Percentiles rank a stretch among this genome's conserved stretches.
These are phyloP conservation scores for Globisporangium emineosum DNA, from an alignment of 352 stramenopile genomes.

Conservation along the genomic window DNA sequence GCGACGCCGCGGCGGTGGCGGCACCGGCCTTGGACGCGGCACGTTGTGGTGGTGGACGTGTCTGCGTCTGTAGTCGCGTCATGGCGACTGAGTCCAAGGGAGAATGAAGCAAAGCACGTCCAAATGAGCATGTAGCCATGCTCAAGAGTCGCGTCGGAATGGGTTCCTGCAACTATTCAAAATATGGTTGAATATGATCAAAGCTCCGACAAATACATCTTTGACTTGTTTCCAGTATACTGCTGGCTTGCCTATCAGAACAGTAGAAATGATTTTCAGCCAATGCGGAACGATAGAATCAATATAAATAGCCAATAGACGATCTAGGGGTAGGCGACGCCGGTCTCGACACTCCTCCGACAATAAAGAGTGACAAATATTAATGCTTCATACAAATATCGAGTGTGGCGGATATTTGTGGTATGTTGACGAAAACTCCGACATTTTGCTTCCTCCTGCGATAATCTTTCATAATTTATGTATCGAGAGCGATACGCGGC, in stretches of 20 bases:
- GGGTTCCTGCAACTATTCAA: too few species aligned
- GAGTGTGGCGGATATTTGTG: neutral
- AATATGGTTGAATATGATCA: conserved; percentile 2
- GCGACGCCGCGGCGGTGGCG: neutral
- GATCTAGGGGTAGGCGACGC: neutral
- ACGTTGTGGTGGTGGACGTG: neutral
- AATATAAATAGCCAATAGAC: neutral
- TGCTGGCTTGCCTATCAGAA: neutral
- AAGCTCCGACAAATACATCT: neutral
- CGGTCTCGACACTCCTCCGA: neutral
- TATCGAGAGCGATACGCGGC: too few species aligned
- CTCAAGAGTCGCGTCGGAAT: too few species aligned
- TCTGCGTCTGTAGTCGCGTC: neutral
- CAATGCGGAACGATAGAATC: neutral
- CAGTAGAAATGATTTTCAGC: neutral
- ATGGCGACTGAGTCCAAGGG: too few species aligned
- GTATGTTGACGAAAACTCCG: neutral
- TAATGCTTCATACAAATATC: neutral
- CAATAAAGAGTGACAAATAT: neutral
- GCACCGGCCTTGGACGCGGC: neutral
- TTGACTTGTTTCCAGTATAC: neutral
- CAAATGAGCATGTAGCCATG: too few species aligned
- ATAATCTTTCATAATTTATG: neutral
- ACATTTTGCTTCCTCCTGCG: neutral
- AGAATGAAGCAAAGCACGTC: too few species aligned